Base-by-base conservation (phyloP, 768 basidiomycete genomes). In the Boletus bicolor region DNA sequence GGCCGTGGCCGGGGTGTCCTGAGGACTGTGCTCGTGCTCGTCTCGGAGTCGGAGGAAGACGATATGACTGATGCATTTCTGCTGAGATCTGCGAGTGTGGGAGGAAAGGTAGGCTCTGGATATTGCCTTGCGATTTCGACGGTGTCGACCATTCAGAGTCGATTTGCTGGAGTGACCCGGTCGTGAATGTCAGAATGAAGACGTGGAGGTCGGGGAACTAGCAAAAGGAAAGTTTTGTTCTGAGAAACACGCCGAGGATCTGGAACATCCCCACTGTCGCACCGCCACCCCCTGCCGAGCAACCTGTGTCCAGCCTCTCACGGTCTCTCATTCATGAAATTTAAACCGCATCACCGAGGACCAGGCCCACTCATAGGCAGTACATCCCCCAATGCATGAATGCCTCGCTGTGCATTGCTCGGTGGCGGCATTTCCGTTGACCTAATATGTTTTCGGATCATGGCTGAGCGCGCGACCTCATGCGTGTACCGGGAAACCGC, bases 41-140 rank as follows among this genome's bases (percentile, higher is more conserved):
- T 72, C 15, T 81, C 79, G 37, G 84, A 85, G 65, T 77, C 80
- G 57, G 83, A 85, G 41, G 79, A 82, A 0, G 86, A 79, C 3
- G 82, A 89, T 54, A 89, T 86, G 67, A 87, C 88, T 12, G 87
- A 88, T 1, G 87, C 79, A 75, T 88, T 88, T 68, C 88, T 81
- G 74, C 84, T 86, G 49, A 89, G 79, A 67, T 85, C 83, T 47
- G 85, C 82, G 54, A 89, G 75, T 0, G 76, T 73, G 3, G 75
- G 77, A 4, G 71, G 64, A 15, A 65, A 64, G 30, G 69, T 51
- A 3, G 61, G 64, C 24, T 35, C 50, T 47, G 39, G 32, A 12
- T 38, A 19, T 7, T 36, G 60, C 30, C 30, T 21, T 15, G 56
- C 41, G 35, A 37, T 21, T 1, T 44, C 24, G 14, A 45, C 5